These are phyloP conservation scores for Yarrowia sp. DNA, from an alignment of 805 yeast genomes.

Conservation along the genomic window DNA sequence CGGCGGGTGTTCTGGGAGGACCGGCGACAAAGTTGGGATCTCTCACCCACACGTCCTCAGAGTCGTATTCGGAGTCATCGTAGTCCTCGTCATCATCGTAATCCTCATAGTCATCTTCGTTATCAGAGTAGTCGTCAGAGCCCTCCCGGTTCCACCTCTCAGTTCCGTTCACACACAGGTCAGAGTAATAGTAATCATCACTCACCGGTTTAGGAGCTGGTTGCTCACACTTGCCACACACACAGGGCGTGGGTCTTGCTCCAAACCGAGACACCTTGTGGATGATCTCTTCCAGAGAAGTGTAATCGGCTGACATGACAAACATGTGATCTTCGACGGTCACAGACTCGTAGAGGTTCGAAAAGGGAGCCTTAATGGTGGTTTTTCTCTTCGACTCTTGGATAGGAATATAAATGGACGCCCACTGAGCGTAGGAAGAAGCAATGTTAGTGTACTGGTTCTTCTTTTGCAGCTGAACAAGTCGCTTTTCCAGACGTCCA, in stretches of 20 bases:
- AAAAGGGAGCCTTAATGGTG: not conserved
- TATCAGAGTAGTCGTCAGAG: not conserved
- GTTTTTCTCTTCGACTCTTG: not conserved
- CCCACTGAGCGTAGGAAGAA: slow-evolving; percentile 1
- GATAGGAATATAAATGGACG: not conserved
- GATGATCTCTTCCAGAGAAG: too few species aligned
- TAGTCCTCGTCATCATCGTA: not conserved
- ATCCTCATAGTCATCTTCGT: not conserved
- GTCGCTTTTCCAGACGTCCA: not conserved
- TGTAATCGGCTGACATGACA: too few species aligned
- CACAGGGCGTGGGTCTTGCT: not conserved
- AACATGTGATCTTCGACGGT: too few species aligned
- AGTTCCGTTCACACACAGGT: too few species aligned
- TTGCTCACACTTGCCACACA: not conserved
- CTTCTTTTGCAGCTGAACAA: not conserved
- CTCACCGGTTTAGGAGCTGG: too few species aligned
- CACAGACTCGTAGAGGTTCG: not conserved
- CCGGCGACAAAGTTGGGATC: not conserved
- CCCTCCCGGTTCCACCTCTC: not conserved
- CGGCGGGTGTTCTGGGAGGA: not conserved
- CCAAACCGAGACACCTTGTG: too few species aligned
- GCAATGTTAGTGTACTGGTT: not conserved
- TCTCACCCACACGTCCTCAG: not conserved
- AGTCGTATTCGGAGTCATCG: not conserved
- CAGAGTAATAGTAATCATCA: too few species aligned